Evolutionary conservation across 164 flowering plant genomes (phyloP), one percentile per base, ranked within the genome.

Genomic region (Sextonia rubra): DNA sequence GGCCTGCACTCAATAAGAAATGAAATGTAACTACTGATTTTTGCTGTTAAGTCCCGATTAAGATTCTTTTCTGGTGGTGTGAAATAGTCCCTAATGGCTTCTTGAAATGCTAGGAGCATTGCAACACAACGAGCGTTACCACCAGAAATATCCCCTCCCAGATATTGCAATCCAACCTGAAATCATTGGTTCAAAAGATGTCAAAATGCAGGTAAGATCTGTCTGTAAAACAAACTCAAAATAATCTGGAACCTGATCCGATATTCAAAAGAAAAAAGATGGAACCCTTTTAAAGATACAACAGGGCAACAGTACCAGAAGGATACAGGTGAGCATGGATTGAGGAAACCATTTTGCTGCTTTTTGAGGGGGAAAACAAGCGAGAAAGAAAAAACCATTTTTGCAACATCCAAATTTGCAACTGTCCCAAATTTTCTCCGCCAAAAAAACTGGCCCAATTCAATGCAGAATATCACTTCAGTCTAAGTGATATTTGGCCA

Each of bases 121-220:
- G 98, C 90, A 77, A 88, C 86, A 75, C 98, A 93, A 52, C 96
- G 92, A 26, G 93, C 97, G 83, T 92, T 94, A 62, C 93, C 92
- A 56, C 97, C 97, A 80, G 77, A 82, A 70, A 94, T 81, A 74
- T 90, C 92, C 64, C 97, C 94, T 12, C 89, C 77, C 72, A 94
- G 77, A 79, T 88, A 90, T 71, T 81, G 89, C 60, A 94, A 81
- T 22, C 97, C 97, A 75, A 91, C 98, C 98, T 91, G 89, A 47
- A 72, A 77, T 37, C 74, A 68, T 47, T 58, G 56, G 27, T 3
- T 66, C 61, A 56, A 73, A 47, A 63, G 22, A 25, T 56, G 69
- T 73, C 60, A 76, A 30, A 14, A 70, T 20, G 44, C n/a, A 47
- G 47, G 52, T 22, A 22, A 24, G 12, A 23, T 65, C 27, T 9